A percentile compares a stretch with the other conserved stretches of the same genome.
phyloP scores from a whole-genome alignment of 805 yeast species.

The Candida corydali region DNA sequence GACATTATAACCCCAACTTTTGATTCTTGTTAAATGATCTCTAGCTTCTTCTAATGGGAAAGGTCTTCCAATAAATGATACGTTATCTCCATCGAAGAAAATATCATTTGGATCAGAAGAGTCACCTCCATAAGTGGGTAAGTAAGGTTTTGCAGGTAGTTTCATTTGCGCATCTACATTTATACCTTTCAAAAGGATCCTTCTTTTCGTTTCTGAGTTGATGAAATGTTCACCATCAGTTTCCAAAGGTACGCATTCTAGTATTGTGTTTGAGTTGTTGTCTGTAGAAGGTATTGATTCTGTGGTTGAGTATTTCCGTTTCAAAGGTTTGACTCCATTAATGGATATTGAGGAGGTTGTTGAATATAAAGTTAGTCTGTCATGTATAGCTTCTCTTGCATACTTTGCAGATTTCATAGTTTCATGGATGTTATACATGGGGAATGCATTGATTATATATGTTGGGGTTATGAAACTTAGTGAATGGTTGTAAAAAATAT shows the following conservation, averaged over 20 bases:
- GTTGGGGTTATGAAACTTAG: not conserved
- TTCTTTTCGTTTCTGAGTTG: constrained; percentile 48
- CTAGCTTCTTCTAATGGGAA: constrained; percentile 72
- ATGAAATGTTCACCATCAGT: constrained; percentile 49
- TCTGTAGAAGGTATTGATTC: constrained; percentile 13
- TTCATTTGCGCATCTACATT: constrained; percentile 76
- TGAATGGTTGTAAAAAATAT: no score
- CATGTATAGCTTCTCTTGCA: constrained; percentile 28
- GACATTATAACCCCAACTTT: constrained; percentile 77
- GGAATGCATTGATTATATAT: no score
- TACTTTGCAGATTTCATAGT: constrained; percentile 18
- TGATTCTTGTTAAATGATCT: constrained; percentile 64
- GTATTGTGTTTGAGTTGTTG: constrained; percentile 8
- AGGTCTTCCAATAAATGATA: constrained; percentile 82
- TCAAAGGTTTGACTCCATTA: constrained; percentile 25
- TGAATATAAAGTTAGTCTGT: constrained; percentile 27
- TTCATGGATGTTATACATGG: constrained; percentile 1
- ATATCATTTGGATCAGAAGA: constrained; percentile 33
- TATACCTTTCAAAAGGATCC: constrained; percentile 70
- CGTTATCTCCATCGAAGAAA: constrained; percentile 68
- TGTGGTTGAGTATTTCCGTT: constrained; percentile 17
- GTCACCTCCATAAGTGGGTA: constrained; percentile 39
- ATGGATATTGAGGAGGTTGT: constrained; percentile 21
- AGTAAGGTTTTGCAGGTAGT: constrained; percentile 56
- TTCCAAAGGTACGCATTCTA: constrained; percentile 19